Evolutionary conservation across 176 grass and related monocot genomes (phyloP), one percentile per base, ranked within the genome.

Genomic region (Eremochloa ophiuroides): DNA sequence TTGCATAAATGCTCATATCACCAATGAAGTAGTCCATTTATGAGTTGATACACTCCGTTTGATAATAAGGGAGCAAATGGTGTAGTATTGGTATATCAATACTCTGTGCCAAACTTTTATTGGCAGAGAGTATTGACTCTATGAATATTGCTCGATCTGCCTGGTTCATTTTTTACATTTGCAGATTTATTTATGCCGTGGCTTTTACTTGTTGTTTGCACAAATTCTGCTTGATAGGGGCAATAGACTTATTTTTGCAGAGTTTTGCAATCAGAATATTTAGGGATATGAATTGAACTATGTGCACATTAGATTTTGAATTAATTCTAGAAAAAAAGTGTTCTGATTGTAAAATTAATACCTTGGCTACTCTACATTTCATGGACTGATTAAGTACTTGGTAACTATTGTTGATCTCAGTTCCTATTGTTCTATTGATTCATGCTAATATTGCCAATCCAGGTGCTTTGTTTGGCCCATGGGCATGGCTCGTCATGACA

Each of bases 381-480:
- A 46, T 16, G 18, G 28, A 66, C 17, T 78, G 6, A 5, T 37
- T 18, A 55, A 78, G 29, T 47, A 28, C 29, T 85, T 38, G 3
- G 29, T 48, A 78, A 38, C 16, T 79, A 38, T 44, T 48, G 17
- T 28, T 64, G 1, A 63, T 50, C n/a, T 37, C 33, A 12, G 2
- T 34, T 58, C 14, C 3, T 22, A 23, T 50, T 71, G 11, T 1
- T 48, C 25, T 38, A 37, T 28, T 35, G n/a, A 53, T 31, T 84
- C 9, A 20, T 84, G 11, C 74, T 69, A 63, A 56, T 76, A 68
- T 76, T 85, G 22, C 41, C 34, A 28, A 56, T 46, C 8, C 47
- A 98, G 96, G 90, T 87, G 80, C 51, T 84, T 43, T 98, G 71
- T 59, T 98, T 42, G 88, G 82, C 50, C 96, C 96, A 74, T 93